Conservation (phyloP, 352 stramenopile species). For the Phytophthora cryptogea region DNA sequence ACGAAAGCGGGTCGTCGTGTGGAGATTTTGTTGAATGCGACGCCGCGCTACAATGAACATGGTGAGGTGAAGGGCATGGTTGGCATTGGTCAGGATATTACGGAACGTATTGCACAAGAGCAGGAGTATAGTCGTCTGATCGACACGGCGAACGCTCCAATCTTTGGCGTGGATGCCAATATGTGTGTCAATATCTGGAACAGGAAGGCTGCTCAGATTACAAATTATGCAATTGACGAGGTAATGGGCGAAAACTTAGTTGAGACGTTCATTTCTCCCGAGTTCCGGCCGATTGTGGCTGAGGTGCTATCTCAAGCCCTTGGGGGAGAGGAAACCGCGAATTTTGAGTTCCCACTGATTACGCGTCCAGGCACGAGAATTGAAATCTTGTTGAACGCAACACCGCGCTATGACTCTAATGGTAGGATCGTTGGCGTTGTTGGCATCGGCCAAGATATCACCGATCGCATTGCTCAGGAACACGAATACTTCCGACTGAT, state of each 20-base stretch:
- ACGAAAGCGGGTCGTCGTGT: slow-evolving; percentile 58
- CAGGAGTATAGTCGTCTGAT: slow-evolving; percentile 85
- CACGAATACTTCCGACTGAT: slow-evolving; percentile 83
- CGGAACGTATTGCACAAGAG: slow-evolving; percentile 58
- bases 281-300: slow-evolving; percentile 75
- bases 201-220: slow-evolving; percentile 88
- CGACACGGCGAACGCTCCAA: slow-evolving; percentile 76
- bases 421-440: slow-evolving; percentile 75
- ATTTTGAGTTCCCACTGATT: slow-evolving; percentile 91
- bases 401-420: slow-evolving; percentile 45
- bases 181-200: slow-evolving; percentile 91
- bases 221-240: slow-evolving; percentile 86
- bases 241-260: slow-evolving; percentile 87
- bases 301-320: slow-evolving; percentile 78
- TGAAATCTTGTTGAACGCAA: slow-evolving; percentile 49
- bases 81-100: slow-evolving; percentile 78
- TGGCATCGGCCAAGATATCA: slow-evolving; percentile 67
- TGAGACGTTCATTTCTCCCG: slow-evolving; percentile 86
- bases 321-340: slow-evolving; percentile 75
- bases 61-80: slow-evolving; percentile 75
- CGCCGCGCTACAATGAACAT: slow-evolving; percentile 62
- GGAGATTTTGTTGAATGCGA: slow-evolving; percentile 64
- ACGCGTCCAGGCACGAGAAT: slow-evolving; percentile 67
- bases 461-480: slow-evolving; percentile 78
- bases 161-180: slow-evolving; percentile 66